A percentile compares a stretch with the other conserved stretches of the same genome.
Evolutionary conservation across 2,329 filamentous ascomycete species (phyloP).

Genomic region (Cladophialophora psammophila): DNA sequence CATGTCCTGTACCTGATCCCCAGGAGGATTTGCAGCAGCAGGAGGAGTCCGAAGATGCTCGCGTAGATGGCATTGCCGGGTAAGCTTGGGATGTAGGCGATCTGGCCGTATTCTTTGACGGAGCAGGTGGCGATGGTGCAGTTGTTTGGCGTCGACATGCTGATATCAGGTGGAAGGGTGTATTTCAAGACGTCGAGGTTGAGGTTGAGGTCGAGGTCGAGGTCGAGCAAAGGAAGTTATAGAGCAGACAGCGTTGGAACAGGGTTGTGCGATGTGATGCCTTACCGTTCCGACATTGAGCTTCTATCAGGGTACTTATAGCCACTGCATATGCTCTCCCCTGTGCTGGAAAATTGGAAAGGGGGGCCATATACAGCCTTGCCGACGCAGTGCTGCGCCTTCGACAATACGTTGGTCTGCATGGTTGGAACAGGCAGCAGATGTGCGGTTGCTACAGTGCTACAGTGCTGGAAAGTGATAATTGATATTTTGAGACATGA

Average conservation of each 20-base stretch:
- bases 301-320: not conserved
- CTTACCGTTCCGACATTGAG: not conserved
- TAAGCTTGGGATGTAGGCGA: constrained; percentile 63
- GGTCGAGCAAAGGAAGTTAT: not conserved
- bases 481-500: constrained; percentile 12
- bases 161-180: not conserved
- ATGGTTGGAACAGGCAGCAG: not conserved
- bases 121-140: constrained; percentile 29
- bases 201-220: not conserved
- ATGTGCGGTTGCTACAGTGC: not conserved
- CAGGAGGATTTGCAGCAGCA: constrained; percentile 54
- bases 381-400: constrained; percentile 8
- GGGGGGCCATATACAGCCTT: not conserved
- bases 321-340: not conserved
- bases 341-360: not conserved
- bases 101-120: constrained; percentile 41
- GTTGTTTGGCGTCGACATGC: constrained; percentile 2
- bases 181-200: not conserved
- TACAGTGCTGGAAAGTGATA: not conserved
- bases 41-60: constrained; percentile 57
- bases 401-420: not conserved
- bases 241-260: not conserved
- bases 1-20: constrained; percentile 57
- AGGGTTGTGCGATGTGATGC: not conserved
- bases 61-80: constrained; percentile 62